Base-by-base conservation (phyloP, 148 eudicot species). In the Dianthus caryophyllus region DNA sequence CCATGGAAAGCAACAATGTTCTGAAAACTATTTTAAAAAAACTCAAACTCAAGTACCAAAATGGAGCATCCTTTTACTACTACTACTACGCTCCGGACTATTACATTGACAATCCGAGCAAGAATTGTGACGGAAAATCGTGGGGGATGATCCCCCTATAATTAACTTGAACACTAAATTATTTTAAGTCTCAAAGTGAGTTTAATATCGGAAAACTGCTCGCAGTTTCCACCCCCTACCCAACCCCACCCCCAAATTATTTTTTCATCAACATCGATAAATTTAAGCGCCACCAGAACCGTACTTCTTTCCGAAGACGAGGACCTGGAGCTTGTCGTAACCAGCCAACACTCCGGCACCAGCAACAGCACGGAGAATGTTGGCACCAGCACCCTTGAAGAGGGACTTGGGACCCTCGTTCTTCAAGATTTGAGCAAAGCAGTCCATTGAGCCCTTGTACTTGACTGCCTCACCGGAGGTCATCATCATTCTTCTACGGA, bases 311-410 rank as follows among this genome's bases (percentile, higher is more conserved):
- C 88, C 88, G 7, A 88, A 77, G 36, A 88, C 88, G 16, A 88
- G 20, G 41, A 88, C 67, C 90, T 88, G 95, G 71, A 88, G 95
- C 85, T 85, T 83, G 86, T 85, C 95, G 5, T 88, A 88, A 64
- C 95, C 95, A 5, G 90, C 84, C 65, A 88, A 86, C 67, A 88
- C 95, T 74, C 95, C 95, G 53, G 94, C 95, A 78, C 95, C 95
- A 38, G 95, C 90, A 54, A 88, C 75, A 17, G 95, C 95, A 74
- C 90, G 95, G 39, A 88, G 90, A 64, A 88, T 85, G 78, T 88
- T 88, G 2, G 95, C 95, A 75, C 90, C 95, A n/a, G 90, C 95
- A 65, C 95, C 90, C 88, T 88, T 88, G 85, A 88, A 88, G 71
- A 85, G 61, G 4, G 95, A 88, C 69, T 84, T 85, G 51, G 88